Evolutionary conservation across 495 filamentous ascomycete species (phyloP), one percentile per base, ranked within the genome.

Genomic region (Hypoxylon rickii): DNA sequence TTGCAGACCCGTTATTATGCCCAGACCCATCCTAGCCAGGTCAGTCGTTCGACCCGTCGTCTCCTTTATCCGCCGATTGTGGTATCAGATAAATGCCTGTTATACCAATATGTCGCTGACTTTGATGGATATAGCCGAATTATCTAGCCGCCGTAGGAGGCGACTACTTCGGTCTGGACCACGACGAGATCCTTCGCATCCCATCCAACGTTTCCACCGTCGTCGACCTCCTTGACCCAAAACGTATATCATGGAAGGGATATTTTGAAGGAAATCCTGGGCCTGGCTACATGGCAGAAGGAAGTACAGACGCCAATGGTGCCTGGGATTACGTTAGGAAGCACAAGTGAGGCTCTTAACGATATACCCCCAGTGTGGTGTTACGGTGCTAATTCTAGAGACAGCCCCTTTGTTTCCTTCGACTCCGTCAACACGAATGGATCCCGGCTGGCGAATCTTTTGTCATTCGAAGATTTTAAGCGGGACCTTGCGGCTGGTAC

Each of bases 261-360:
- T 89, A 90, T 62, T 82, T 86, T 53, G 85, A 90, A 67, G 78
- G 81, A 18, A 51, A 84, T 45, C 86, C 87, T 1, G 79, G 84
- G 8, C 83, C 86, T 3, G 86, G 86, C 1, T 89, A 81, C 67
- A 80, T 86, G 77, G 85, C 76, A 31, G 78, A 77, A 37, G 75
- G 69, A 5, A 81, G 82, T 54, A 72, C 51, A 31, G 62, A 59
- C 16, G 67, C 72, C 29, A 74, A 72, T 15, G 78, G 73, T 31
- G 65, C 64, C 19, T 83, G 82, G 71, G 76, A 83, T 66, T 90
- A 89, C 63, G 86, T 89, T 11, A 76, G 86, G 45, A 90, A 90
- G 68, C 86, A 89, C 70, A 87, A 88, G 78, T 79, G 42, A 50
- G 67, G 57, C 38, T 29, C 33, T 11, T 3, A 13, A 21, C 16